phyloP scores from a whole-genome alignment of 1,284 basidiomycete genomes.

The Testicularia cyperi region DNA sequence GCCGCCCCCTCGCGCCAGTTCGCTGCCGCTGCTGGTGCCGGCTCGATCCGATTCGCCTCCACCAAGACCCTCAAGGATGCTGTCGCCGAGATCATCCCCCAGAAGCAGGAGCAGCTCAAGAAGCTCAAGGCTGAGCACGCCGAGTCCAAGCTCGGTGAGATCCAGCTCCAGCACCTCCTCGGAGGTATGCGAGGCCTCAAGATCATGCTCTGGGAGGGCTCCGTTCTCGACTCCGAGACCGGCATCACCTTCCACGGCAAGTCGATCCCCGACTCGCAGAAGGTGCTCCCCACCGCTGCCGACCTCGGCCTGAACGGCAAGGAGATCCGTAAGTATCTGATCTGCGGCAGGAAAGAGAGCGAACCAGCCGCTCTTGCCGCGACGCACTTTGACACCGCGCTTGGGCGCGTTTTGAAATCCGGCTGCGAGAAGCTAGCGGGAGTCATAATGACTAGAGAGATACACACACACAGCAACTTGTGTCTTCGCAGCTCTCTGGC shows the following conservation, averaged over 20 bases:
- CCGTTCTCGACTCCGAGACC: constrained; percentile 57
- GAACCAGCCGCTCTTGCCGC: too few species aligned
- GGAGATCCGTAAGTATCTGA: constrained; percentile 54
- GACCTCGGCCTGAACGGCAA: constrained; percentile 55
- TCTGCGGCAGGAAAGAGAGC: too few species aligned
- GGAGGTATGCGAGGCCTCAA: constrained; percentile 60
- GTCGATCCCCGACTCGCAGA: constrained; percentile 58
- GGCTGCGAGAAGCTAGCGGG: too few species aligned
- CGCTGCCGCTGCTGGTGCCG: constrained; percentile 44
- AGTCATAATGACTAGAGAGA: too few species aligned
- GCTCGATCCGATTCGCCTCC: constrained; percentile 51
- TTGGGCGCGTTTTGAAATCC: too few species aligned
- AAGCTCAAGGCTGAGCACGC: constrained; percentile 56
- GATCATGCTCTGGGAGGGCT: constrained; percentile 60
- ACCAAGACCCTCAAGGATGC: constrained; percentile 57
- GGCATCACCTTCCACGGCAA: constrained; percentile 60
- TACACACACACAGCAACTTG: too few species aligned
- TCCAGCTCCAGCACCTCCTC: constrained; percentile 56
- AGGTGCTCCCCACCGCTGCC: constrained; percentile 55
- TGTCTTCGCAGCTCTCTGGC: too few species aligned
- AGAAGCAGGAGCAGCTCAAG: constrained; percentile 59
- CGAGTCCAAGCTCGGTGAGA: constrained; percentile 54
- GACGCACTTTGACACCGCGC: too few species aligned
- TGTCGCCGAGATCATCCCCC: constrained; percentile 57
- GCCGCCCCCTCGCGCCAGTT: constrained; percentile 54